phyloP scores from a whole-genome alignment of 352 stramenopile species.

The Globisporangium carolinianum region DNA sequence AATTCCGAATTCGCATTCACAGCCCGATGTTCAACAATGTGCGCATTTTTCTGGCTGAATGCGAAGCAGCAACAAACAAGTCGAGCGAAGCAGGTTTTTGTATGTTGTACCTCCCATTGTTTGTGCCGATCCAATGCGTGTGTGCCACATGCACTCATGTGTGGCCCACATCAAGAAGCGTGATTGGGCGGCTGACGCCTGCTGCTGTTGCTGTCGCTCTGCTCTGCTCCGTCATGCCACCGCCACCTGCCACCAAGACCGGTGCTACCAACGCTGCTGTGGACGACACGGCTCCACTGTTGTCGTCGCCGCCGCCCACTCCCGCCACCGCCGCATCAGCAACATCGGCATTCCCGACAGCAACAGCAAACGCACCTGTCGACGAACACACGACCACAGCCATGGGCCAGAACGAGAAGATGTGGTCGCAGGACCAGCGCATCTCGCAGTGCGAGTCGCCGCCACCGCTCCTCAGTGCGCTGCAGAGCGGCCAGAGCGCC shows the following conservation, averaged over 20 bases:
- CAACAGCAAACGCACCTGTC: background rate
- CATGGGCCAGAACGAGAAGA: slow-evolving; percentile 30
- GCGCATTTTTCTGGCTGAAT: no score
- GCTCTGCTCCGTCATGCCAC: background rate
- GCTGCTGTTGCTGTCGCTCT: no score
- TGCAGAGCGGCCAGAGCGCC: slow-evolving; percentile 62
- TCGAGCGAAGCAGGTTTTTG: background rate
- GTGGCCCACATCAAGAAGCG: background rate
- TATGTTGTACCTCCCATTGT: no score
- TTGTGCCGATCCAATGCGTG: background rate
- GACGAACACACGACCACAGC: background rate
- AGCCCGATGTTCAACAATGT: no score
- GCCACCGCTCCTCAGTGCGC: slow-evolving; percentile 52
- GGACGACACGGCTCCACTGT: slow-evolving; percentile 9
- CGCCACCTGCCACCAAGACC: background rate
- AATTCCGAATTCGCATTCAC: no score
- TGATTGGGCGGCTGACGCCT: background rate
- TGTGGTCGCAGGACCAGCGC: slow-evolving; percentile 50
- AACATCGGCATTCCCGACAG: background rate
- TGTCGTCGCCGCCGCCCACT: background rate
- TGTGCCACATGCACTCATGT: background rate
- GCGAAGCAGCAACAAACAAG: no score
- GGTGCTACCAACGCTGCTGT: background rate
- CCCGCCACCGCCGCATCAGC: background rate
- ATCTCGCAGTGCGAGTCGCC: slow-evolving; percentile 29